Evolutionary conservation across 495 filamentous ascomycete species (phyloP).

Genomic region (Pyrenula massariospora): DNA sequence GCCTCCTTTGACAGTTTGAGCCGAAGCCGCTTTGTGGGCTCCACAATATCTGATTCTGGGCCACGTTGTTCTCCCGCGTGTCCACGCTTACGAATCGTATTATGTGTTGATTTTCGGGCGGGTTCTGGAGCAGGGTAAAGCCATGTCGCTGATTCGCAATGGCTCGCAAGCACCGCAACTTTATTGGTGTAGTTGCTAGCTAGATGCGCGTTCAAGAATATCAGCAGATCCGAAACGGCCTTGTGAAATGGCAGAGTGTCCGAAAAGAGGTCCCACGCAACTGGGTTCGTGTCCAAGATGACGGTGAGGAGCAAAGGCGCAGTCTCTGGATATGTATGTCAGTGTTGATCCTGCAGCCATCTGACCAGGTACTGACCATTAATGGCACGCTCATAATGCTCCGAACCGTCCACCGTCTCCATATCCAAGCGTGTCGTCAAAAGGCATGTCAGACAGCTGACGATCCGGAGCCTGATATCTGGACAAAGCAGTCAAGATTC

Average conservation of each 20-base stretch:
- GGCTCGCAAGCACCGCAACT: conserved; percentile 84
- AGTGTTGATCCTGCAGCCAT: conserved; percentile 5
- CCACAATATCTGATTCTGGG: not conserved
- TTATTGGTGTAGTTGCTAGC: conserved; percentile 87
- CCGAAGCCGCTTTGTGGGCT: not conserved
- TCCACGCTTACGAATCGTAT: conserved; percentile 12
- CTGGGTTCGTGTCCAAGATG: conserved; percentile 92
- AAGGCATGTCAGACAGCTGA: not conserved
- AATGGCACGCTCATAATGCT: conserved; percentile 58
- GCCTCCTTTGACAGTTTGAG: not conserved
- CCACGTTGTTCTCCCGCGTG: conserved; percentile 25
- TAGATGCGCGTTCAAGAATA: conserved; percentile 94
- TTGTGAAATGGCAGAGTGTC: conserved; percentile 70
- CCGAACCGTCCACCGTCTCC: conserved; percentile 83
- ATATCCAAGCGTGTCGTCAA: conserved; percentile 25
- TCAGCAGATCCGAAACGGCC: conserved; percentile 78
- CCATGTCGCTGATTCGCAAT: conserved; percentile 72
- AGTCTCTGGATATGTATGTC: conserved; percentile 32
- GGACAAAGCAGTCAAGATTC: too few species aligned
- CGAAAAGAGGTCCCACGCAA: conserved; percentile 75
- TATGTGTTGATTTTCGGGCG: conserved; percentile 7
- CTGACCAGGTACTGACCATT: conserved; percentile 25
- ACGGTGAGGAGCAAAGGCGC: conserved; percentile 81
- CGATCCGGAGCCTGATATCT: too few species aligned
- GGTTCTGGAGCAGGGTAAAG: conserved; percentile 56